Percentiles rank a stretch among this genome's conserved stretches.
Conservation (phyloP, 2,329 filamentous ascomycete species). For the Diaporthe batatas region DNA sequence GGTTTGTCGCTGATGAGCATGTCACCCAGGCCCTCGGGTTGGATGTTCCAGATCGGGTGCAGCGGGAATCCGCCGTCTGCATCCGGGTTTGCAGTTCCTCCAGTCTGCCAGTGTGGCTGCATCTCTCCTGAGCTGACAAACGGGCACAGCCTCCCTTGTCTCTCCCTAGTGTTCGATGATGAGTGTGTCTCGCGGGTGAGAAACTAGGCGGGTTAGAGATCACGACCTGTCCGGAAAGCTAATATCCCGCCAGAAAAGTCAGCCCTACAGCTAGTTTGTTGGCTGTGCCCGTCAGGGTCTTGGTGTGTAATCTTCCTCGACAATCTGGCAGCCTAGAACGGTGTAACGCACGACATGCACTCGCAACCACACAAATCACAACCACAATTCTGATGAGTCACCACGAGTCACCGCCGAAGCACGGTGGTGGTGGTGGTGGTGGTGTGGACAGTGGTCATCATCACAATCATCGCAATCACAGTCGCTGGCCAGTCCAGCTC, state of each 20-base stretch:
- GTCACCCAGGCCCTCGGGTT: conserved; percentile 42
- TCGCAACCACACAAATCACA: background rate
- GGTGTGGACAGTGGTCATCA: background rate
- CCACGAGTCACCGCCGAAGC: conserved; percentile 6
- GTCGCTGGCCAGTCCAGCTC: background rate
- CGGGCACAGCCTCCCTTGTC: conserved; percentile 36
- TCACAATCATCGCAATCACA: background rate
- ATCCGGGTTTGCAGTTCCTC: conserved; percentile 39
- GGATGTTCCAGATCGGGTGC: conserved; percentile 42
- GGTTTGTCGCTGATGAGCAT: conserved; percentile 36
- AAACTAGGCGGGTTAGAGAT: background rate
- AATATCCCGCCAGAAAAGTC: conserved; percentile 13
- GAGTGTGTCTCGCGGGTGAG: conserved; percentile 20
- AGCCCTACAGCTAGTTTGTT: conserved; percentile 23
- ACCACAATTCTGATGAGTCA: conserved; percentile 20
- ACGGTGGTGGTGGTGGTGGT: background rate
- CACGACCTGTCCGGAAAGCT: conserved; percentile 15
- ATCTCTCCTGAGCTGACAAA: conserved; percentile 33
- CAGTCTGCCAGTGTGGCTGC: conserved; percentile 32
- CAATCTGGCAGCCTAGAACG: conserved; percentile 24
- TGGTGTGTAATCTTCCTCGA: conserved; percentile 14
- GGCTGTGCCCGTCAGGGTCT: conserved; percentile 4
- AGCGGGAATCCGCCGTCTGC: conserved; percentile 30
- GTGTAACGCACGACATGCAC: conserved; percentile 12
- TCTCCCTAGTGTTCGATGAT: background rate